phyloP scores from a whole-genome alignment of 2,329 filamentous ascomycete species.

The Aureobasidium zeae region DNA sequence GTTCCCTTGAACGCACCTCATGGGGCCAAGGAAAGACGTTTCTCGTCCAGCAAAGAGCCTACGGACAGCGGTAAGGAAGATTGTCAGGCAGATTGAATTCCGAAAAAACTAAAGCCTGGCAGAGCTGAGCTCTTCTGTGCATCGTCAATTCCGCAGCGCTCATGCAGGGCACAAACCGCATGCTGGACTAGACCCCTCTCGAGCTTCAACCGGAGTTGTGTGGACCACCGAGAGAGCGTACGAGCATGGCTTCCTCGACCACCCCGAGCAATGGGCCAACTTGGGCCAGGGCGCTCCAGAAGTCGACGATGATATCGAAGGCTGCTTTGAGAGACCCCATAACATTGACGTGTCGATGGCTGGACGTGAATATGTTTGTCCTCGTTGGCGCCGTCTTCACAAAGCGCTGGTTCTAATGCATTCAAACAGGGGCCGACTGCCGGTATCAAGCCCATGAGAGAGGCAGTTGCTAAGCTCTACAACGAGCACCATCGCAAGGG shows the following conservation, averaged over 20 bases:
- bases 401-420: too few relatives aligned
- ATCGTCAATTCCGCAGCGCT: slow-evolving; percentile 78
- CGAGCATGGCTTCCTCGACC: slow-evolving; percentile 77
- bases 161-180: slow-evolving; percentile 86
- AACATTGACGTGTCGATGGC: slow-evolving; percentile 68
- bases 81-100: background rate
- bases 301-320: slow-evolving; percentile 76
- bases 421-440: slow-evolving; percentile 59
- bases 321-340: slow-evolving; percentile 75
- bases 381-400: too few relatives aligned
- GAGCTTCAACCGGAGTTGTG: slow-evolving; percentile 86
- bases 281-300: slow-evolving; percentile 89
- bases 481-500: slow-evolving; percentile 85
- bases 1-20: slow-evolving; percentile 9
- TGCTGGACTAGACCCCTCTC: slow-evolving; percentile 77
- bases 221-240: slow-evolving; percentile 84
- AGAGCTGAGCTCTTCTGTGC: slow-evolving; percentile 77
- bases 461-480: slow-evolving; percentile 84
- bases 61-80: slow-evolving; percentile 35
- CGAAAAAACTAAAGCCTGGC: slow-evolving; percentile 12
- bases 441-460: slow-evolving; percentile 81
- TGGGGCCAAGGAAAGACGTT: slow-evolving; percentile 27
- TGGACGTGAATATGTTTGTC: slow-evolving; percentile 65
- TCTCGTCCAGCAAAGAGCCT: slow-evolving; percentile 37
- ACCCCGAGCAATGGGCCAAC: slow-evolving; percentile 81